phyloP scores from a whole-genome alignment of 1,139 yeast genomes.

The Pichia sp. region DNA sequence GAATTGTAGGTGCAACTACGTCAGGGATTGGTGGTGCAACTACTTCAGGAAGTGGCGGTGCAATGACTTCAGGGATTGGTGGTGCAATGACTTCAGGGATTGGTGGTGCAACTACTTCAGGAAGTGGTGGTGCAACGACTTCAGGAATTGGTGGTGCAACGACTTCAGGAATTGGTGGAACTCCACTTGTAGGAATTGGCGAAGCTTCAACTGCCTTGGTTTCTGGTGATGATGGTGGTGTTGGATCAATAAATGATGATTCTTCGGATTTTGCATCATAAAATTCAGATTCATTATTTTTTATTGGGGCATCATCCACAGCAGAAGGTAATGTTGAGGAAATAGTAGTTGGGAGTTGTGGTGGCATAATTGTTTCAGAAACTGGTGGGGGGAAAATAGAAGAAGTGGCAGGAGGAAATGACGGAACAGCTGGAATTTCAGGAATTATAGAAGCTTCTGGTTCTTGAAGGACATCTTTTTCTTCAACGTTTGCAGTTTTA shows the following conservation, averaged over 20 bases:
- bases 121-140: constrained; percentile 21
- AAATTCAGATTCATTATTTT: constrained; percentile 10
- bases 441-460: neutral
- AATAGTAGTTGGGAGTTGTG: constrained; percentile 7
- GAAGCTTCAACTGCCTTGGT: constrained; percentile 8
- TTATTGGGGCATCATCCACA: neutral
- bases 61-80: constrained; percentile 13
- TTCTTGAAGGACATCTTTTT: neutral
- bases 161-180: constrained; percentile 16
- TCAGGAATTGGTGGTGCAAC: constrained; percentile 13
- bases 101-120: constrained; percentile 17
- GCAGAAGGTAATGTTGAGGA: constrained; percentile 2
- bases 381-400: neutral
- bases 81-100: constrained; percentile 12
- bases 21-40: constrained; percentile 14
- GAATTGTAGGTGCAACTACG: constrained; percentile 26
- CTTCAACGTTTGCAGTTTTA: neutral
- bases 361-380: neutral
- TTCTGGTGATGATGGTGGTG: constrained; percentile 18
- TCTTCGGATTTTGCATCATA: constrained; percentile 19
- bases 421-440: neutral
- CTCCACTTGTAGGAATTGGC: constrained; percentile 10
- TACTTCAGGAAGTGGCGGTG: constrained; percentile 14
- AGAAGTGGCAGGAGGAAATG: constrained; percentile 5
- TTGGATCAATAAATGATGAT: constrained; percentile 16